Conservation (phyloP, 306 rosid genomes). For the Vicia villosa region DNA sequence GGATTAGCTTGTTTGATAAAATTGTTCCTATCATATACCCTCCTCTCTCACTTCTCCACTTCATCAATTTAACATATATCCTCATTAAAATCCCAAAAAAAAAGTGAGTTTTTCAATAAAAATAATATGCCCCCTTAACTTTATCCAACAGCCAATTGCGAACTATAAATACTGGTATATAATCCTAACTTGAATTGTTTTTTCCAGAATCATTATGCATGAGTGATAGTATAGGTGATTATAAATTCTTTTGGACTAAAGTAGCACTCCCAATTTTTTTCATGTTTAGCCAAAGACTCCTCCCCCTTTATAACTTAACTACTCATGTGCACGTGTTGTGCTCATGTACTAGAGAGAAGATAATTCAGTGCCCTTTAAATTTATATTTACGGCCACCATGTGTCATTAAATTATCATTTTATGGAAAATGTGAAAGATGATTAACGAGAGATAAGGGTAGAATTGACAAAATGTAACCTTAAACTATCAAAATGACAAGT, state of each 20-base stretch:
- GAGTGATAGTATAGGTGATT: background rate
- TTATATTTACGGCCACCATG: background rate
- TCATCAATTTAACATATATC: background rate
- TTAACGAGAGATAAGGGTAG: background rate
- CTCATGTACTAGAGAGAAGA: background rate
- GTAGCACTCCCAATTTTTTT: background rate
- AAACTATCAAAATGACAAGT: conserved; percentile 1
- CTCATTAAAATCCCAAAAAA: background rate
- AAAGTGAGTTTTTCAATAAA: background rate
- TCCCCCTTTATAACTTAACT: background rate
- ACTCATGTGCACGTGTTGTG: no score
- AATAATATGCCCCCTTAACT: background rate
- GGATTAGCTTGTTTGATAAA: background rate
- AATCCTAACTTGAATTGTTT: background rate
- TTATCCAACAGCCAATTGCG: background rate
- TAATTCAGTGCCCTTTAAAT: background rate
- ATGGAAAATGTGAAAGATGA: background rate
- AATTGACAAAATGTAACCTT: conserved; percentile 1
- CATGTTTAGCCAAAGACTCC: background rate
- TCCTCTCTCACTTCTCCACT: background rate
- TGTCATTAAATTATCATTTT: background rate
- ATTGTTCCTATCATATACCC: background rate
- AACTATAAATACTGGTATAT: background rate
- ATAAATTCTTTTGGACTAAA: background rate
- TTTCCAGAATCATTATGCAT: background rate